Percentiles rank a stretch among this genome's conserved stretches.
Evolutionary conservation across 2,329 filamentous ascomycete species (phyloP).

Genomic region (Ophiostoma himal-ulmi): DNA sequence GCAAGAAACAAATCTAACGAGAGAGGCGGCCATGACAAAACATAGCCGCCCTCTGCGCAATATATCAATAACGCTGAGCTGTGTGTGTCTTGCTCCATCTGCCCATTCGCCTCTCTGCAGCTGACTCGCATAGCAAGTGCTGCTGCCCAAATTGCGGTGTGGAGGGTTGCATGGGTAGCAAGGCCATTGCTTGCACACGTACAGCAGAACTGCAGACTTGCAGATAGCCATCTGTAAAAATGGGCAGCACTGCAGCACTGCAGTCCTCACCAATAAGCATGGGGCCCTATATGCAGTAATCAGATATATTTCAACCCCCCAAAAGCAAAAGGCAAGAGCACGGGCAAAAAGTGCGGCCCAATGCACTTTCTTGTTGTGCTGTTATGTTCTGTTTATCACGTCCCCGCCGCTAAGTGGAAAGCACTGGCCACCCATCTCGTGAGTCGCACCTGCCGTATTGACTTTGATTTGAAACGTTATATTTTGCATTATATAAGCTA

Average conservation of each 20-base stretch:
- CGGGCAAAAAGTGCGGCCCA: neutral
- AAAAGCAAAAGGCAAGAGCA: neutral
- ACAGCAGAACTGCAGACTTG: too few relatives aligned
- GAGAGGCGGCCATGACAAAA: neutral
- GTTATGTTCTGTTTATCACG: neutral
- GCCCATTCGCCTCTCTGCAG: neutral
- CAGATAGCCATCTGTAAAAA: neutral
- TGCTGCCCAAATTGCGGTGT: slow-evolving; percentile 23
- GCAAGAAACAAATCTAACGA: neutral
- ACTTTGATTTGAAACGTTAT: neutral
- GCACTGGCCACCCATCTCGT: neutral
- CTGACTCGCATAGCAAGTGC: slow-evolving; percentile 1
- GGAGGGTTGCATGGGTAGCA: slow-evolving; percentile 11
- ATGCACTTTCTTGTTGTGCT: neutral
- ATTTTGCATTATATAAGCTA: neutral
- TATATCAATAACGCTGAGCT: neutral
- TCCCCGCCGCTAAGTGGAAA: neutral
- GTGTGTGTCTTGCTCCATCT: neutral
- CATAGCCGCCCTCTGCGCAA: slow-evolving; percentile 3
- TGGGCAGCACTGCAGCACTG: neutral
- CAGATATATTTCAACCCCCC: neutral
- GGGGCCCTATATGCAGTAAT: neutral
- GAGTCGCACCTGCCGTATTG: neutral
- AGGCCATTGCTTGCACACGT: neutral
- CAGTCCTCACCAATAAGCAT: neutral